Base-by-base conservation (phyloP, 208 protist genomes). In the Trypanosoma mega region DNA sequence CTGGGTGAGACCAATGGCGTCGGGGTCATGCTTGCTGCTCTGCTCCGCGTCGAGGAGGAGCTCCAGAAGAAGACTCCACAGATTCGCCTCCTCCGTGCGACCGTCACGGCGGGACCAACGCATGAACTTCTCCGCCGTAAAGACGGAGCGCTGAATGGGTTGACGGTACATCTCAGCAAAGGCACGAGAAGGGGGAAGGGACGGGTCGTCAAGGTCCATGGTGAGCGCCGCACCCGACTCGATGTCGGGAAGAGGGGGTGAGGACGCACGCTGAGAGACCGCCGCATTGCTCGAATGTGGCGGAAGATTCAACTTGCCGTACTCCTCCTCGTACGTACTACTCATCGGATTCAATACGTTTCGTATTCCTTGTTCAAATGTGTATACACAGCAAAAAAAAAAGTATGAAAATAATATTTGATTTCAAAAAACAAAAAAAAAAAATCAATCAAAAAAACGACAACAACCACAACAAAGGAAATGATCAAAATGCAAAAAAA, bases 21-120 rank as follows among this genome's bases (percentile, higher is more conserved):
- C 78, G 0, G 87, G 78, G 61, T 83, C 63, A 47, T 86, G 84
- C 44, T 76, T 64, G 20, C 64, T 59, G 49, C 49, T 52, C 33
- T 71, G 72, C 59, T 85, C 79, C 1, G 77, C 77, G 43, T 93
- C 86, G 1, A 70, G 46, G 27, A 88, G 72, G 26, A 88, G 45
- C 24, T 78, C 70, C 23, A 78, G 50, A 44, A 85, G 49, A 27
- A 93, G 72, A 21, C 54, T 59, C 86, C 86, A 93, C 46, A 90
- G 68, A 20, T 78, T 63, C 9, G 48, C 47, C 65, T 93, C 86
- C 46, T 82, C 54, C 45, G 54, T 37, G 21, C 76, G 78, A 16
- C 53, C 54, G 23, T 67, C 63, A 2, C 56, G 68, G 27, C 54
- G 52, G 14, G 79, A 70, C 53, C 44, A 59, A 12, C 76, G 66